These are phyloP conservation scores for Lachnellula occidentalis DNA, from an alignment of 2,329 filamentous ascomycete genomes.

Conservation along the genomic window DNA sequence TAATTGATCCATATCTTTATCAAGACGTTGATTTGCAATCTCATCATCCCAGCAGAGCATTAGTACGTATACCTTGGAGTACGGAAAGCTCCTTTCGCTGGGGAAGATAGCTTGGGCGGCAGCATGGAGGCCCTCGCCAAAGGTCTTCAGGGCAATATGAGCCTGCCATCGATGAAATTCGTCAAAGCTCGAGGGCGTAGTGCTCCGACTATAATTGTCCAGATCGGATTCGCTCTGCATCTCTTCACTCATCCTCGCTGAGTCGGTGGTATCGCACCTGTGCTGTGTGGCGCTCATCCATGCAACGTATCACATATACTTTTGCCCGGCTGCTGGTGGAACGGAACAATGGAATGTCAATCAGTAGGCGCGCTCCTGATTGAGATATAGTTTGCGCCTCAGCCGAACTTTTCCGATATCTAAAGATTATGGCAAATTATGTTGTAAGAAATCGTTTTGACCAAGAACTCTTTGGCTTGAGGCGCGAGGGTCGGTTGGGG, in stretches of 20 bases:
- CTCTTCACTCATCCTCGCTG: slow-evolving; percentile 3
- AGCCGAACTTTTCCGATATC: background rate
- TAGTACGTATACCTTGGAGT: slow-evolving; percentile 20
- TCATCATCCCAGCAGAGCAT: slow-evolving; percentile 20
- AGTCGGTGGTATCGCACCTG: background rate
- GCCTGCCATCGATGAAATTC: slow-evolving; percentile 16
- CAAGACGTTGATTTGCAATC: slow-evolving; percentile 7
- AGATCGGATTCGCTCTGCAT: slow-evolving; percentile 3
- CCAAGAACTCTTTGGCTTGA: no score
- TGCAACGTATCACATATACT: background rate
- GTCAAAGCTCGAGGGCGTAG: slow-evolving; percentile 5
- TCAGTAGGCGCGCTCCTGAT: background rate
- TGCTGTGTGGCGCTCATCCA: background rate
- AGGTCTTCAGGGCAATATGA: slow-evolving; percentile 16
- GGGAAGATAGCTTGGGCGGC: slow-evolving; percentile 22
- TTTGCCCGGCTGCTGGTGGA: background rate
- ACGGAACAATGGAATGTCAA: background rate
- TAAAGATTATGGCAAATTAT: background rate
- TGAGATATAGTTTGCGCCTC: background rate
- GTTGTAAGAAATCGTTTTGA: background rate
- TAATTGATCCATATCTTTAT: slow-evolving; percentile 13
- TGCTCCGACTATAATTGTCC: background rate
- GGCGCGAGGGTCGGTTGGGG: background rate
- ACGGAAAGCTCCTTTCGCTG: slow-evolving; percentile 7
- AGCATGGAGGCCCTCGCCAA: slow-evolving; percentile 18